A percentile compares a stretch with the other conserved stretches of the same genome.
These are phyloP conservation scores for Peronospora destructor DNA, from an alignment of 352 stramenopile species.

Conservation along the genomic window DNA sequence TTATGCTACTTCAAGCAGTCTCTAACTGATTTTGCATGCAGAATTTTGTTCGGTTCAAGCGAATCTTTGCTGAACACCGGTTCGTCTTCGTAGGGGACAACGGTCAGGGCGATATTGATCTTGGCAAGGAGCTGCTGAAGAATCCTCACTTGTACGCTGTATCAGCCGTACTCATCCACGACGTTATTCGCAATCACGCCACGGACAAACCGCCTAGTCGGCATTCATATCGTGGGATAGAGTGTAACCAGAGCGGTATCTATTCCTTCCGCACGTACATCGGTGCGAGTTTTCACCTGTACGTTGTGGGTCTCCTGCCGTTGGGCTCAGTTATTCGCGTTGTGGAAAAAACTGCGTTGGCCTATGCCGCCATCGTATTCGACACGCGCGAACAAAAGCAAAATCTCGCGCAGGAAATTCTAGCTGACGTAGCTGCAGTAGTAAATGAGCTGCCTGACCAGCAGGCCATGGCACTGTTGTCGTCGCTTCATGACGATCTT, in stretches of 20 bases:
- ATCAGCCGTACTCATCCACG: slow-evolving; percentile 66
- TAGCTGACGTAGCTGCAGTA: slow-evolving; percentile 48
- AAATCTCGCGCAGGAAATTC: slow-evolving; percentile 53
- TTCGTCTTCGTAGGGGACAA: slow-evolving; percentile 83
- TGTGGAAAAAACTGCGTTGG: slow-evolving; percentile 45
- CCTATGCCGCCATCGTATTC: slow-evolving; percentile 59
- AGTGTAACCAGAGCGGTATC: slow-evolving; percentile 61
- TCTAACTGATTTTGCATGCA: slow-evolving; percentile 17
- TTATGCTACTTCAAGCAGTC: background rate
- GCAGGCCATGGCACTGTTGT: slow-evolving; percentile 42
- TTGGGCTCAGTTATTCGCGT: slow-evolving; percentile 52
- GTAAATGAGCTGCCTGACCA: slow-evolving; percentile 47
- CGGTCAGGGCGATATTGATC: slow-evolving; percentile 72
- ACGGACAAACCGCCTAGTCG: slow-evolving; percentile 18
- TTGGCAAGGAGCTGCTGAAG: slow-evolving; percentile 61
- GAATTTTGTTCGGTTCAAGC: slow-evolving; percentile 73
- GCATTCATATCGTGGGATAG: slow-evolving; percentile 51
- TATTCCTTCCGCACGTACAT: slow-evolving; percentile 77
- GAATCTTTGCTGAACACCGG: slow-evolving; percentile 60
- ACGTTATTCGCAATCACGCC: slow-evolving; percentile 70
- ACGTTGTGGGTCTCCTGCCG: slow-evolving; percentile 41
- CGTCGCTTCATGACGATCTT: slow-evolving; percentile 47
- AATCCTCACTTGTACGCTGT: slow-evolving; percentile 48
- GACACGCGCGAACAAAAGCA: slow-evolving; percentile 49
- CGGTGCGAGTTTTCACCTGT: slow-evolving; percentile 54